These are phyloP conservation scores for Trypanosoma theileri DNA, from an alignment of 208 protist genomes.

Conservation along the genomic window DNA sequence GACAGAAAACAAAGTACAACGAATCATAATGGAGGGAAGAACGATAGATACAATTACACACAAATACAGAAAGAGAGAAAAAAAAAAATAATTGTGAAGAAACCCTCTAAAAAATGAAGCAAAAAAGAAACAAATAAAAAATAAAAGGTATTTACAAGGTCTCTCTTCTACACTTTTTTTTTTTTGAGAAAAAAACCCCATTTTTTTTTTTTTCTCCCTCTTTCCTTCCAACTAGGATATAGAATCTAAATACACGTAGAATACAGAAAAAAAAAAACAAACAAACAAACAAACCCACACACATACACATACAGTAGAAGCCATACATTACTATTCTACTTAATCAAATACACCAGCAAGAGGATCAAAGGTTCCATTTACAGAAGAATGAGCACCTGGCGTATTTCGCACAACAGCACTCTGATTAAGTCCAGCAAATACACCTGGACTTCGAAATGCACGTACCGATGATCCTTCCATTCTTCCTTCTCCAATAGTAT, in stretches of 20 bases:
- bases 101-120: background rate
- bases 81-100: background rate
- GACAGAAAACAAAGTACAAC: background rate
- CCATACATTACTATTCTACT: no score
- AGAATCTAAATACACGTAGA: background rate
- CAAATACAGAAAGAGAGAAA: background rate
- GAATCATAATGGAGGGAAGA: no score
- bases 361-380: background rate
- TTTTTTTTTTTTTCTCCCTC: background rate
- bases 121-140: background rate
- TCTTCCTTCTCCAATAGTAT: background rate
- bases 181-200: no score
- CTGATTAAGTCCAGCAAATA: background rate
- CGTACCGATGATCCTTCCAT: background rate
- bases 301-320: no score
- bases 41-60: background rate
- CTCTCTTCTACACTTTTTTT: no score
- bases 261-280: background rate
- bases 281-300: background rate
- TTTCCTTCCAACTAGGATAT: background rate
- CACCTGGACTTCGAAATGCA: background rate
- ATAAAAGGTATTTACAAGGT: background rate
- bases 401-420: background rate
- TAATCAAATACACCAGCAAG: conserved; percentile 3
- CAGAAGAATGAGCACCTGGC: background rate